phyloP scores from a whole-genome alignment of 495 filamentous ascomycete species.

The Staphylotrichum longicolle region DNA sequence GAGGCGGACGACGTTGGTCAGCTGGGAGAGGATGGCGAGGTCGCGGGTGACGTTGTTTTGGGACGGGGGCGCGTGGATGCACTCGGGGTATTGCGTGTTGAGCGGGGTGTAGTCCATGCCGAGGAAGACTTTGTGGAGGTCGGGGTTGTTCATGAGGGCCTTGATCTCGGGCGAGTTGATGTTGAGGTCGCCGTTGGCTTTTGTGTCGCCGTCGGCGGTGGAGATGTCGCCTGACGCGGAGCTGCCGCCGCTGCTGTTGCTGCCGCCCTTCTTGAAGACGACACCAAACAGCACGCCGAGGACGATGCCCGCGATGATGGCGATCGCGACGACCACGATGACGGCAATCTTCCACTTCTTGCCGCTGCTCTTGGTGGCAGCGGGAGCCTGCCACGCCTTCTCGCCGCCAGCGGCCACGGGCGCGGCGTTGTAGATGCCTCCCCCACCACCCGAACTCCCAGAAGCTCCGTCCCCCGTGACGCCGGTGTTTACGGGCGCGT shows the following conservation, averaged over 20 bases:
- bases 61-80: constrained; percentile 69
- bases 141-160: constrained; percentile 69
- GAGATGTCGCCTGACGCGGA: constrained; percentile 28
- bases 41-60: constrained; percentile 96
- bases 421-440: constrained; percentile 29
- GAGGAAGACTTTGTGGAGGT: constrained; percentile 90
- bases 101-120: constrained; percentile 97
- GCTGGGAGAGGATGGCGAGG: constrained; percentile 83
- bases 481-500: constrained; percentile 40
- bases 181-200: constrained; percentile 64
- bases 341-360: constrained; percentile 69
- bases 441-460: constrained; percentile 10
- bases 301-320: constrained; percentile 67
- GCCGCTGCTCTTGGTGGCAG: constrained; percentile 53
- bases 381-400: constrained; percentile 56
- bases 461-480: constrained; percentile 27
- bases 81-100: constrained; percentile 86
- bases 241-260: constrained; percentile 11
- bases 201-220: constrained; percentile 39
- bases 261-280: constrained; percentile 49
- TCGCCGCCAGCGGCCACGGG: constrained; percentile 32
- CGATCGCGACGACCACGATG: constrained; percentile 55
- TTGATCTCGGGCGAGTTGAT: constrained; percentile 78
- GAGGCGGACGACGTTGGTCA: constrained; percentile 84
- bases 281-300: constrained; percentile 81